A percentile compares a stretch with the other conserved stretches of the same genome.
Evolutionary conservation across 2,329 filamentous ascomycete species (phyloP).

Genomic region (Calonectria crousiana): DNA sequence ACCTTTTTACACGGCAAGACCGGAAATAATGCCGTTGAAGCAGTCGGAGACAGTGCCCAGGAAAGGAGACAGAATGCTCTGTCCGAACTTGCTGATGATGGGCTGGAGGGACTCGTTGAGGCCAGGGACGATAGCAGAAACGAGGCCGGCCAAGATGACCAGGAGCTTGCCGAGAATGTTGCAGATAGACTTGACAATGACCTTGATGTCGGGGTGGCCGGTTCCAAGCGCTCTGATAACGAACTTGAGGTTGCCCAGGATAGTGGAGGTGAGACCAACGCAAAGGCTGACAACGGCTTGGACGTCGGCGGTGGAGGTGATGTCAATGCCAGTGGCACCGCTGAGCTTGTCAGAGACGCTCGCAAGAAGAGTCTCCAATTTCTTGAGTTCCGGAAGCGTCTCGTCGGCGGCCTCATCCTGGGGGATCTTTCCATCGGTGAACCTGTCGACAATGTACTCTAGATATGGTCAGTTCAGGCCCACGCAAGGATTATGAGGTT

Average conservation of each 20-base stretch:
- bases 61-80: neutral
- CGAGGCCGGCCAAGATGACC: neutral
- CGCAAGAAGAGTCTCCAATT: neutral
- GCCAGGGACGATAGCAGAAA: neutral
- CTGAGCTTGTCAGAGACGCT: neutral
- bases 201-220: neutral
- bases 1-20: neutral
- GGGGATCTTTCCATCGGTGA: neutral
- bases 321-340: neutral
- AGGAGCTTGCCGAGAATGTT: conserved; percentile 1
- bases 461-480: neutral
- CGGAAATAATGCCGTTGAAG: neutral
- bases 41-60: neutral
- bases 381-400: neutral
- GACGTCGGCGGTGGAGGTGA: neutral
- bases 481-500: neutral
- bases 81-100: neutral
- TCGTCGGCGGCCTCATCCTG: neutral
- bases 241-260: neutral
- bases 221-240: neutral
- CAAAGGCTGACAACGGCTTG: neutral
- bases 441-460: neutral
- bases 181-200: neutral
- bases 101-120: neutral
- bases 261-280: neutral